Conservation (phyloP, 129 eudicot species). For the Rutidosis leptorrhynchoides region DNA sequence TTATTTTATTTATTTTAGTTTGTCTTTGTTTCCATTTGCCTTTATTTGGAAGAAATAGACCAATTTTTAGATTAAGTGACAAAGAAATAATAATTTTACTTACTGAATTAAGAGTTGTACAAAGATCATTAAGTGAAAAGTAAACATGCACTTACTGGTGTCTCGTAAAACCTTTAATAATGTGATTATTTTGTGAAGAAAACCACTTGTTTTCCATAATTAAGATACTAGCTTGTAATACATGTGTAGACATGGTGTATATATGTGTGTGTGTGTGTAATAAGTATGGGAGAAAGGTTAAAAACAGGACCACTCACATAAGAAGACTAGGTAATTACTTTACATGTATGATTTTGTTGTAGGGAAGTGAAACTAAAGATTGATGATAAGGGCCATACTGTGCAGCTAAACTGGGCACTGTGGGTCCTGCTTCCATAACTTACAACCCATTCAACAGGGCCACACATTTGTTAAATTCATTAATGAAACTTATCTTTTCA, state of each 20-base stretch:
- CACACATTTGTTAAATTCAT: constrained; percentile 25
- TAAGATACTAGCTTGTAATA: constrained; percentile 13
- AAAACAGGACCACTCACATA: constrained; percentile 21
- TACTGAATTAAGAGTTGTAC: too few species aligned
- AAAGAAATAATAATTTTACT: too few species aligned
- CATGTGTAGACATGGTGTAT: constrained; percentile 3
- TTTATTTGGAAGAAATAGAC: too few species aligned
- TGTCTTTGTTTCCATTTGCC: too few species aligned
- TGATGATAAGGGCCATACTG: constrained; percentile 34
- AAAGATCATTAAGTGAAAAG: too few species aligned
- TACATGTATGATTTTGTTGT: constrained; percentile 29
- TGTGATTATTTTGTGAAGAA: constrained; percentile 2
- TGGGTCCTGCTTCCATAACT: constrained; percentile 36
- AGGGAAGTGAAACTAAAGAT: constrained; percentile 26
- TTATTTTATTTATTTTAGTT: too few species aligned
- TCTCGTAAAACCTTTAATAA: background rate
- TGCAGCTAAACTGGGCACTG: constrained; percentile 25
- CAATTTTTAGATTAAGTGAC: too few species aligned
- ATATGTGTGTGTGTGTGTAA: background rate
- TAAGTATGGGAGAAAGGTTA: background rate
- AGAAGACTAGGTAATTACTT: constrained; percentile 24
- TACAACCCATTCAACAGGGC: constrained; percentile 21
- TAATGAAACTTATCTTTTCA: background rate
- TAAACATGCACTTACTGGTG: too few species aligned
- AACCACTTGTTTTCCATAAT: constrained; percentile 2